phyloP scores from a whole-genome alignment of 768 basidiomycete genomes.

The Macrolepiota albuminosa region DNA sequence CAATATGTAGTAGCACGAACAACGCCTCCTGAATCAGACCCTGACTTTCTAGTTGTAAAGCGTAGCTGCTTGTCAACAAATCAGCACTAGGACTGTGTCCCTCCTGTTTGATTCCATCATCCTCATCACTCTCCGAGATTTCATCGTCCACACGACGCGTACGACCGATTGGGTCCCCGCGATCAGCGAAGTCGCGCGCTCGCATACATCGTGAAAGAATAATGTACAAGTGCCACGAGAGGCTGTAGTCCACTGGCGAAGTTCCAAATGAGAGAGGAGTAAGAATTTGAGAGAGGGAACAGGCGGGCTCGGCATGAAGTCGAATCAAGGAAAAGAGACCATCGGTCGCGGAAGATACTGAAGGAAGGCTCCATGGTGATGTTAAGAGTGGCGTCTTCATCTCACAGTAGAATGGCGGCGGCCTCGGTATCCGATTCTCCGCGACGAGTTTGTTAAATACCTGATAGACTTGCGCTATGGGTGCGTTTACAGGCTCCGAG shows the following conservation, averaged over 20 bases:
- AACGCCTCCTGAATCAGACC: slow-evolving; percentile 82
- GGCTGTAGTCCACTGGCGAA: slow-evolving; percentile 72
- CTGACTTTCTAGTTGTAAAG: slow-evolving; percentile 75
- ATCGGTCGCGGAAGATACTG: slow-evolving; percentile 50
- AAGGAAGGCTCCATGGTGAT: slow-evolving; percentile 37
- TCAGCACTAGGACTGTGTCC: slow-evolving; percentile 70
- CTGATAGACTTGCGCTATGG: slow-evolving; percentile 65
- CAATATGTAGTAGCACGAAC: slow-evolving; percentile 88
- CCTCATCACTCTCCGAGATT: slow-evolving; percentile 27
- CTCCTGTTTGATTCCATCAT: slow-evolving; percentile 45
- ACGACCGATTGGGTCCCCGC: slow-evolving; percentile 43
- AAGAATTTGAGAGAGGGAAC: slow-evolving; percentile 64
- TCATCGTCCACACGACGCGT: slow-evolving; percentile 23
- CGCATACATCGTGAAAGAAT: slow-evolving; percentile 80
- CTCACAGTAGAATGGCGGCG: slow-evolving; percentile 52
- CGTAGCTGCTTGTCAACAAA: slow-evolving; percentile 77
- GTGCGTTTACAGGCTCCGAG: slow-evolving; percentile 62
- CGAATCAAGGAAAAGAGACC: slow-evolving; percentile 79
- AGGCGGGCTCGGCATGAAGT: slow-evolving; percentile 68
- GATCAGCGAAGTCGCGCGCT: slow-evolving; percentile 84
- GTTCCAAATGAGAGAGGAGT: slow-evolving; percentile 70
- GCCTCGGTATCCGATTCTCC: slow-evolving; percentile 39
- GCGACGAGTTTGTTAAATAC: slow-evolving; percentile 48
- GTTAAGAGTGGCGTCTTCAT: slow-evolving; percentile 9
- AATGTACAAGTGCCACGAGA: slow-evolving; percentile 92